These are phyloP conservation scores for Camellia japonica DNA, from an alignment of 148 eudicot species.

Conservation along the genomic window DNA sequence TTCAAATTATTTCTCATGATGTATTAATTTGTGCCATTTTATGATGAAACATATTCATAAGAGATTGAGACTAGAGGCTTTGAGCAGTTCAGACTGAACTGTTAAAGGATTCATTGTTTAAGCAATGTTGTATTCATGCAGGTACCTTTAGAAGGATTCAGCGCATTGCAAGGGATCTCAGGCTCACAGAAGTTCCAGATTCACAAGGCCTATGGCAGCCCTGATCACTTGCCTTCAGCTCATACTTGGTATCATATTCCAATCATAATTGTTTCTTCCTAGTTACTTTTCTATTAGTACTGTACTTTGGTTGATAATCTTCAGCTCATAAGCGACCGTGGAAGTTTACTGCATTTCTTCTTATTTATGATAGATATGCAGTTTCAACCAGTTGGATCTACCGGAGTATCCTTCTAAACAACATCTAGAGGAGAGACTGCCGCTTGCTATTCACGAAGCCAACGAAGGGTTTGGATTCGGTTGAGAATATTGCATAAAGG, in stretches of 20 bases:
- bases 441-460: constrained; percentile 92
- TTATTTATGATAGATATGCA: constrained; percentile 26
- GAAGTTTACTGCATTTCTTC: background rate
- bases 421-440: constrained; percentile 80
- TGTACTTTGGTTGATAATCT: background rate
- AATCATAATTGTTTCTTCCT: background rate
- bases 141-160: constrained; percentile 99
- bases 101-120: background rate
- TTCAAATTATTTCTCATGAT: background rate
- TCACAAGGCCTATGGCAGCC: constrained; percentile 95
- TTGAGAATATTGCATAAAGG: constrained; percentile 23
- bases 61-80: background rate
- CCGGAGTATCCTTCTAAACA: constrained; percentile 94
- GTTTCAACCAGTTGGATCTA: constrained; percentile 89
- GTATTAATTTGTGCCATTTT: background rate
- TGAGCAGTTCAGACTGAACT: background rate
- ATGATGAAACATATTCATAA: background rate
- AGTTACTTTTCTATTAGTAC: too few species aligned
- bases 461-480: constrained; percentile 97
- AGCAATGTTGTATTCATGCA: constrained; percentile 19
- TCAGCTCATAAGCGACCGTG: background rate
- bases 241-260: constrained; percentile 71
- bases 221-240: constrained; percentile 92
- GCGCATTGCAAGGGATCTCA: constrained; percentile 94
- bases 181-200: constrained; percentile 98